These are phyloP conservation scores for Cicer pinnatifidum DNA, from an alignment of 306 rosid species.

Conservation along the genomic window DNA sequence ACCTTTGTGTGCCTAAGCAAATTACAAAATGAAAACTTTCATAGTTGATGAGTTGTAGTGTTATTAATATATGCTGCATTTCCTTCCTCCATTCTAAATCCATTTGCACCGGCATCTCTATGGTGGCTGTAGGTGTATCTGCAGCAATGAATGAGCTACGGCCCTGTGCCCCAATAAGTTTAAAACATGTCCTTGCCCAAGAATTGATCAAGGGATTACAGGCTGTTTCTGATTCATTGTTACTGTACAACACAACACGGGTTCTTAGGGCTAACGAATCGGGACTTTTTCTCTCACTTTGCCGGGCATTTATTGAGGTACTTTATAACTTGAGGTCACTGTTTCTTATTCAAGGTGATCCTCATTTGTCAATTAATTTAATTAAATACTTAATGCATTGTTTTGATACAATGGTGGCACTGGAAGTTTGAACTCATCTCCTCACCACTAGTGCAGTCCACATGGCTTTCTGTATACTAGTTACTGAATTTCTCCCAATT, in stretches of 20 bases:
- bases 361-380: slow-evolving; percentile 9
- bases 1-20: background rate
- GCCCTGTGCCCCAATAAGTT: slow-evolving; percentile 92
- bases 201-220: slow-evolving; percentile 82
- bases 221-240: slow-evolving; percentile 76
- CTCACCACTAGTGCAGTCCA: slow-evolving; percentile 18
- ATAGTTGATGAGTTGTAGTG: slow-evolving; percentile 23
- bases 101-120: slow-evolving; percentile 42
- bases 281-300: slow-evolving; percentile 92
- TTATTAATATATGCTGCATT: slow-evolving; percentile 13
- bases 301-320: slow-evolving; percentile 94
- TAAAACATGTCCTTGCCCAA: slow-evolving; percentile 81
- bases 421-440: background rate
- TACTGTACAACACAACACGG: slow-evolving; percentile 83
- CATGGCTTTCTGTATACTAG: slow-evolving; percentile 16
- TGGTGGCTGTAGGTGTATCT: slow-evolving; percentile 82
- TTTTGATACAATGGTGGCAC: background rate
- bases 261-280: slow-evolving; percentile 84
- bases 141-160: slow-evolving; percentile 97
- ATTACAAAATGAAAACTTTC: background rate
- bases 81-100: slow-evolving; percentile 23
- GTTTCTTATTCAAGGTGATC: slow-evolving; percentile 28
- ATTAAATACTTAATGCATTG: background rate
- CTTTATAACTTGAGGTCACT: slow-evolving; percentile 4
- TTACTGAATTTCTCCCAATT: slow-evolving; percentile 39